These are phyloP conservation scores for Boletus subcaerulescens DNA, from an alignment of 768 basidiomycete species.

Conservation along the genomic window DNA sequence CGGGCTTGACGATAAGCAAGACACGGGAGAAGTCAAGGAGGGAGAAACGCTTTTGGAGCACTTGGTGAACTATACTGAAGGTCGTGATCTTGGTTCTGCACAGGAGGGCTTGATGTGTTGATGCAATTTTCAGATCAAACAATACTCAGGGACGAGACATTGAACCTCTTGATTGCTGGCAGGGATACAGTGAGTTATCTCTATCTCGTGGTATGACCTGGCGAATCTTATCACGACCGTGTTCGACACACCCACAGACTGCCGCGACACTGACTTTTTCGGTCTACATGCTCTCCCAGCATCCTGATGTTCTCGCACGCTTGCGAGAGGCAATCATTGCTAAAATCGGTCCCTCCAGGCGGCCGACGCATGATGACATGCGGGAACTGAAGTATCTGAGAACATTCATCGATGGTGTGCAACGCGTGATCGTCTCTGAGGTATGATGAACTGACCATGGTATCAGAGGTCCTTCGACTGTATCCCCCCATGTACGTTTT, in stretches of 20 bases:
- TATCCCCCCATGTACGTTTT: conserved; percentile 30
- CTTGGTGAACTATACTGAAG: conserved; percentile 52
- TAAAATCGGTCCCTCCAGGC: conserved; percentile 45
- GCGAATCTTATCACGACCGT: not conserved
- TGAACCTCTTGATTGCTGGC: conserved; percentile 32
- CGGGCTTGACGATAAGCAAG: not conserved
- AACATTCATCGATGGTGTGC: conserved; percentile 61
- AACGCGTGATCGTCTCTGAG: not conserved
- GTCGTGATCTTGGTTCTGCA: conserved; percentile 26
- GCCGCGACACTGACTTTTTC: conserved; percentile 34
- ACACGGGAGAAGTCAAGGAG: conserved; percentile 26
- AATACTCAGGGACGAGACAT: conserved; percentile 23
- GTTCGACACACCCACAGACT: conserved; percentile 18
- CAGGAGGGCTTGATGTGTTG: not conserved
- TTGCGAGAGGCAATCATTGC: conserved; percentile 55
- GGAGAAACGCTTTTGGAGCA: conserved; percentile 49
- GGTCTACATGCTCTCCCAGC: conserved; percentile 47
- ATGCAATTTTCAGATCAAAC: conserved; percentile 16
- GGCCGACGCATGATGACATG: conserved; percentile 56
- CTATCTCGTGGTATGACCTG: not conserved
- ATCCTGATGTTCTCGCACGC: conserved; percentile 45
- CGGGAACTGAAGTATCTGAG: conserved; percentile 60
- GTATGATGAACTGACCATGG: not conserved
- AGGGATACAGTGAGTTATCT: conserved; percentile 41
- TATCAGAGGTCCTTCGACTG: conserved; percentile 31